phyloP scores from a whole-genome alignment of 176 grass and related monocot species.

The Musa troglodytarum region DNA sequence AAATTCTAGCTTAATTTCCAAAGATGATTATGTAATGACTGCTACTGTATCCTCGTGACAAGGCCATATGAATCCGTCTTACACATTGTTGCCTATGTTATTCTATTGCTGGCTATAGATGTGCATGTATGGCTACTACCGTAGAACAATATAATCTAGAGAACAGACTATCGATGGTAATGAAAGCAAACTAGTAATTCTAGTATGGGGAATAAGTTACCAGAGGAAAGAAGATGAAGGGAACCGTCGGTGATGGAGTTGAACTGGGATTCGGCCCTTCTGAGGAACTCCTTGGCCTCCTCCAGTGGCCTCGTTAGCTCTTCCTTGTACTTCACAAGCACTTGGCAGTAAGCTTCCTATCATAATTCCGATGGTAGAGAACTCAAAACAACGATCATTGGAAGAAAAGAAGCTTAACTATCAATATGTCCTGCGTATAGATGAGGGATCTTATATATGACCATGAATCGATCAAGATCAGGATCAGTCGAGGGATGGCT shows the following conservation, averaged over 20 bases:
- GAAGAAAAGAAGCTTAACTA: neutral
- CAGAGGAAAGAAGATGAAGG: conserved; percentile 15
- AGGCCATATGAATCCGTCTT: too few relatives aligned
- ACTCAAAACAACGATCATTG: neutral
- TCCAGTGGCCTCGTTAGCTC: conserved; percentile 28
- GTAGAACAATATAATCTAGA: too few relatives aligned
- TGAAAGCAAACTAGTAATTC: too few relatives aligned
- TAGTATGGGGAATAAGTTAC: neutral
- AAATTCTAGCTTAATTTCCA: too few relatives aligned
- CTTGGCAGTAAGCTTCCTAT: conserved; percentile 34
- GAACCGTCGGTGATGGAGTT: conserved; percentile 28
- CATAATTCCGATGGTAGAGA: neutral
- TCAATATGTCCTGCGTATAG: neutral
- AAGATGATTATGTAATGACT: too few relatives aligned
- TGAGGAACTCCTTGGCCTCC: conserved; percentile 40
- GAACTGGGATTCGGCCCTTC: conserved; percentile 24
- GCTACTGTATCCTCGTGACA: too few relatives aligned
- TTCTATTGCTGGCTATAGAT: too few relatives aligned
- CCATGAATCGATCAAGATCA: conserved; percentile 54
- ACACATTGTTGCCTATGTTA: too few relatives aligned
- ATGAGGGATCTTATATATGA: neutral
- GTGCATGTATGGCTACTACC: too few relatives aligned
- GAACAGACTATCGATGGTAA: too few relatives aligned
- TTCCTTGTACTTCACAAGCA: conserved; percentile 31
- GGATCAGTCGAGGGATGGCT: conserved; percentile 6